phyloP scores from a whole-genome alignment of 345 rosid genomes.

The Bruguiera parviflora region DNA sequence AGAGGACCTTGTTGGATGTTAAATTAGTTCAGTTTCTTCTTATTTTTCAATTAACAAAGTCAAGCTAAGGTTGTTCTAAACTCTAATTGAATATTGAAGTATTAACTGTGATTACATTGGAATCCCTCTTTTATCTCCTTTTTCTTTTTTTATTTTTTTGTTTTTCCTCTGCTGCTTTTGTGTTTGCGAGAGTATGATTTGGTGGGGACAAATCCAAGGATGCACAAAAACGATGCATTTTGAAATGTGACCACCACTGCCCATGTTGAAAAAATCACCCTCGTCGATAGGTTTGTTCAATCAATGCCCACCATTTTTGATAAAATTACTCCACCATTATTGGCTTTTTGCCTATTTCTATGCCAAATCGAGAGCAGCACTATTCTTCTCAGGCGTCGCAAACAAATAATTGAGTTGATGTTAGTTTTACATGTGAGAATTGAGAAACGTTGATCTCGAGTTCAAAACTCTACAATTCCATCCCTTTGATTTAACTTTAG shows the following conservation, averaged over 20 bases:
- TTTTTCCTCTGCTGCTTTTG: not conserved
- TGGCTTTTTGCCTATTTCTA: constrained; percentile 11
- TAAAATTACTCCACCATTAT: constrained; percentile 4
- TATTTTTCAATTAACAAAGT: constrained; percentile 3
- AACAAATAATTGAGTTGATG: too few relatives aligned
- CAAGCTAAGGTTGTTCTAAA: not conserved
- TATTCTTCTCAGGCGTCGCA: too few relatives aligned
- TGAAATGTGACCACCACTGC: too few relatives aligned
- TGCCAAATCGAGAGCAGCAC: not conserved
- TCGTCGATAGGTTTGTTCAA: not conserved
- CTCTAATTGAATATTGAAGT: not conserved
- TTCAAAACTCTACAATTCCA: too few relatives aligned
- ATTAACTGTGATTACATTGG: not conserved
- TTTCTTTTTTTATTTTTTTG: not conserved
- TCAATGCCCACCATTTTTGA: not conserved
- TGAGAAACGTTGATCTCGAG: too few relatives aligned
- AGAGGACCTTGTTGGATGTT: constrained; percentile 10
- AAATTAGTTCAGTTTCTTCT: not conserved
- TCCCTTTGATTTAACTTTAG: too few relatives aligned
- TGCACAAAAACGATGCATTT: too few relatives aligned
- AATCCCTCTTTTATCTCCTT: not conserved
- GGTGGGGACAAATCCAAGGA: not conserved
- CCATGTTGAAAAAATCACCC: not conserved
- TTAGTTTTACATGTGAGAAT: too few relatives aligned
- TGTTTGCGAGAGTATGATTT: not conserved